These are phyloP conservation scores for Orbilia javanica DNA, from an alignment of 2,329 filamentous ascomycete genomes.

Conservation along the genomic window DNA sequence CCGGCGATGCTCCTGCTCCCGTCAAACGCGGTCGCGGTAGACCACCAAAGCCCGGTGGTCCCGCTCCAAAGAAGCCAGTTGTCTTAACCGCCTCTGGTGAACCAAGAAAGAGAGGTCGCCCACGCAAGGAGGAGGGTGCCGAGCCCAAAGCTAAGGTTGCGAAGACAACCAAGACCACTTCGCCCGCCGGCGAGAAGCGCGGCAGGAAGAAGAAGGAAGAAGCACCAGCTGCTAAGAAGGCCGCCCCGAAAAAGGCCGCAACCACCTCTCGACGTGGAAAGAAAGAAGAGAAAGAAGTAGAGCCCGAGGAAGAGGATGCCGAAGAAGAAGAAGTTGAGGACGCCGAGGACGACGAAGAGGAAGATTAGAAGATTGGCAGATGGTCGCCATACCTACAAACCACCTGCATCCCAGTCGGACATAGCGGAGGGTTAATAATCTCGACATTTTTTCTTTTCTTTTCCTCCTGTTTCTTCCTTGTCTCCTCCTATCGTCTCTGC, in stretches of 20 bases:
- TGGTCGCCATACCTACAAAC: not conserved
- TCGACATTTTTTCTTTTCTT: not conserved
- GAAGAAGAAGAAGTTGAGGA: constrained; percentile 40
- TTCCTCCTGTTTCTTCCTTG: not conserved
- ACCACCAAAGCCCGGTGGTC: constrained; percentile 56
- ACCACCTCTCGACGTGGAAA: constrained; percentile 30
- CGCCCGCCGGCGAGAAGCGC: constrained; percentile 32
- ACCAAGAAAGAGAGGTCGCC: constrained; percentile 55
- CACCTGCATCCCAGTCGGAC: not conserved
- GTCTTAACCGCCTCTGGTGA: constrained; percentile 55
- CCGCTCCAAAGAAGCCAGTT: constrained; percentile 51
- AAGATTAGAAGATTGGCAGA: constrained; percentile 4
- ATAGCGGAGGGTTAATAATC: not conserved
- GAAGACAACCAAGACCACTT: constrained; percentile 35
- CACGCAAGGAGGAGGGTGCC: constrained; percentile 52
- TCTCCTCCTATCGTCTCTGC: not conserved
- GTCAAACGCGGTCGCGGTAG: constrained; percentile 53
- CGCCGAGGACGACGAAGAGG: constrained; percentile 32
- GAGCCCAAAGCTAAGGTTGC: constrained; percentile 56
- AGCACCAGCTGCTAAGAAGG: constrained; percentile 20
- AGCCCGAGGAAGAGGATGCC: constrained; percentile 35
- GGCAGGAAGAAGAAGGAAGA: constrained; percentile 58
- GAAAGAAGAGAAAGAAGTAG: constrained; percentile 40
- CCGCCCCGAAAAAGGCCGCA: constrained; percentile 42
- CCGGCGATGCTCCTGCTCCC: constrained; percentile 28